Evolutionary conservation across 208 protist species (phyloP).

Genomic region (Acanthamoeba castellanii): DNA sequence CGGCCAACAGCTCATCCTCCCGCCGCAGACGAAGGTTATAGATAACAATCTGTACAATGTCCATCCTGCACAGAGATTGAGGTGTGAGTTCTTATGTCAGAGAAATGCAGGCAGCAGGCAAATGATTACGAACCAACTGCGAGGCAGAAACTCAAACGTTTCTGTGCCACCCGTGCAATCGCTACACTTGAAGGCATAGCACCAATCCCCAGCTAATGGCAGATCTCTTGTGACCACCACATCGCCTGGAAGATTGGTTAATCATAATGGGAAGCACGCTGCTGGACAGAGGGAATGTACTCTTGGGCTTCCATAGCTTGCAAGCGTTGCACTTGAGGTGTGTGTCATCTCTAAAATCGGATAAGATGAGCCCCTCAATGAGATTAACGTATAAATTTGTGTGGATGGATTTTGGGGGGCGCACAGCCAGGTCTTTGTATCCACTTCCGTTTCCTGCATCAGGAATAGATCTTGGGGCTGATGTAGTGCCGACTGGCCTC

Average conservation of each 20-base stretch:
- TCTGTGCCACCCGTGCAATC: background rate
- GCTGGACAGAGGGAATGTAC: background rate
- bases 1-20: conserved; percentile 1
- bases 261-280: background rate
- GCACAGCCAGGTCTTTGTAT: conserved; percentile 31
- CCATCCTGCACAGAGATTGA: conserved; percentile 45
- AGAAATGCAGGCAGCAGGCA: background rate
- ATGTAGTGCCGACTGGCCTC: background rate
- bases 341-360: conserved; percentile 14
- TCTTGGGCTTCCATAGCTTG: conserved; percentile 56
- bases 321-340: conserved; percentile 34
- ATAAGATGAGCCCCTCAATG: background rate
- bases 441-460: conserved; percentile 15
- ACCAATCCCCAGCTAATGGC: conserved; percentile 57
- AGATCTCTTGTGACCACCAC: conserved; percentile 13
- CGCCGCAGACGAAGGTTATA: conserved; percentile 72
- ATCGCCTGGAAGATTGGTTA: background rate
- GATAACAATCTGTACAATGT: conserved; percentile 81
- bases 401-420: background rate
- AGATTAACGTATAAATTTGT: background rate
- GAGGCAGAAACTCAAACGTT: conserved; percentile 41
- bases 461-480: background rate
- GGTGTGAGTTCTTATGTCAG: background rate
- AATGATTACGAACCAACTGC: conserved; percentile 34
- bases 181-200: conserved; percentile 38